Percentiles rank a stretch among this genome's conserved stretches.
Conservation (phyloP, 257 asterid species). For the Euphrasia confusa region DNA sequence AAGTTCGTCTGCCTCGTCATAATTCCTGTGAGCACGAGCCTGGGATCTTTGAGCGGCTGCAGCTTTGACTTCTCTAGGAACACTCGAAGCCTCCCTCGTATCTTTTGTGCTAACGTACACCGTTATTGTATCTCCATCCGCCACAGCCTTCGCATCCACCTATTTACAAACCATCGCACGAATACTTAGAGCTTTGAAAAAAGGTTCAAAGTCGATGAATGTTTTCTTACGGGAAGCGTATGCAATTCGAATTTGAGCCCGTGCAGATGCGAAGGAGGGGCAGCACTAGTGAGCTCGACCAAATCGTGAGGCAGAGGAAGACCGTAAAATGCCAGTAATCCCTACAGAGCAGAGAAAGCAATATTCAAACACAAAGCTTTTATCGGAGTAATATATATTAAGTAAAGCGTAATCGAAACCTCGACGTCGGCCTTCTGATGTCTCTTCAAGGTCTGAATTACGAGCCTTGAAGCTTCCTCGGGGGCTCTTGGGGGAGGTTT, state of each 20-base stretch:
- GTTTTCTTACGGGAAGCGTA: constrained; percentile 70
- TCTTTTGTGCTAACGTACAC: constrained; percentile 59
- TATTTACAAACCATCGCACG: constrained; percentile 21
- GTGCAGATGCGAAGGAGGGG: constrained; percentile 44
- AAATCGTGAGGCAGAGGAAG: constrained; percentile 68
- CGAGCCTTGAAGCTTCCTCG: constrained; percentile 84
- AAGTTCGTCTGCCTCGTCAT: constrained; percentile 59
- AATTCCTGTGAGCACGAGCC: constrained; percentile 64
- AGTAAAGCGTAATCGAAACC: constrained; percentile 33
- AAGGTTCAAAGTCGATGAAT: background rate
- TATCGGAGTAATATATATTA: background rate
- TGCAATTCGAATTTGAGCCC: constrained; percentile 77
- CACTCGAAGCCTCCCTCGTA: constrained; percentile 58
- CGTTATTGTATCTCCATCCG: constrained; percentile 91
- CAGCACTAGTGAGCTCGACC: constrained; percentile 52
- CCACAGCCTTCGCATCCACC: constrained; percentile 93
- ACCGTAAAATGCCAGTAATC: constrained; percentile 67
- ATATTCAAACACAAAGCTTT: constrained; percentile 14
- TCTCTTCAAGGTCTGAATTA: constrained; percentile 61
- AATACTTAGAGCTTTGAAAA: background rate
- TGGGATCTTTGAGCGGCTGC: constrained; percentile 60
- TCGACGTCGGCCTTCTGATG: constrained; percentile 95
- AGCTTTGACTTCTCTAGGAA: constrained; percentile 59
- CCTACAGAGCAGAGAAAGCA: constrained; percentile 32
- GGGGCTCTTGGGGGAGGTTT: constrained; percentile 86